Evolutionary conservation across 2,329 filamentous ascomycete species (phyloP).

Genomic region (Colletotrichum sp.): DNA sequence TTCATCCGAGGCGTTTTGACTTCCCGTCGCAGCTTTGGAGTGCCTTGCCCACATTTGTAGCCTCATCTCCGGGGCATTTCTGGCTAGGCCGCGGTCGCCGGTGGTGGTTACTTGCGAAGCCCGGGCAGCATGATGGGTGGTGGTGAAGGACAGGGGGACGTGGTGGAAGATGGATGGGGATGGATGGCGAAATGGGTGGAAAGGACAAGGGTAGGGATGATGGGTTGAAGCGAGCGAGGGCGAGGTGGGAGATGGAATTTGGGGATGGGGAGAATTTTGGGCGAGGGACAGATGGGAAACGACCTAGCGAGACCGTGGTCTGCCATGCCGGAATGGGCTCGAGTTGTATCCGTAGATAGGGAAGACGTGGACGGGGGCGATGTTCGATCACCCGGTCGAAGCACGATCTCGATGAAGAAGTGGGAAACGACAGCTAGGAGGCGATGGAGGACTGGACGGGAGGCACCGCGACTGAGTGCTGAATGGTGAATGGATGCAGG

Average conservation of each 20-base stretch:
- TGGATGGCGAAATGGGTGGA: neutral
- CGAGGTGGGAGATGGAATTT: neutral
- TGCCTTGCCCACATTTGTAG: neutral
- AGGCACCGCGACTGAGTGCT: neutral
- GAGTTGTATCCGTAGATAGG: neutral
- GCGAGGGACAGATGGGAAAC: neutral
- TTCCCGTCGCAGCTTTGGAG: neutral
- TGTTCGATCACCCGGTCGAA: neutral
- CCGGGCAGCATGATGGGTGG: neutral
- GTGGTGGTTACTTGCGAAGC: neutral
- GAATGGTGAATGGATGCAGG: neutral
- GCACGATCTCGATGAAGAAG: neutral
- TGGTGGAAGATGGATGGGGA: neutral
- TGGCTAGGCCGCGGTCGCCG: neutral
- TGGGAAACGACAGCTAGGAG: neutral
- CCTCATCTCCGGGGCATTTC: conserved; percentile 13
- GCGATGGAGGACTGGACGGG: neutral
- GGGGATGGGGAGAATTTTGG: neutral
- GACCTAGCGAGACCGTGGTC: neutral
- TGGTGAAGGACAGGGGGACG: neutral
- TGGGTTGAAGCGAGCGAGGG: neutral
- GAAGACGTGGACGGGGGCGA: neutral
- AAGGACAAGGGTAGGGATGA: neutral
- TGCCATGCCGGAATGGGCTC: neutral
- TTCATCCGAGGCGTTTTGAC: conserved; percentile 13